Evolutionary conservation across 2,329 filamentous ascomycete genomes (phyloP).

Genomic region (Zopfia rhizophila): DNA sequence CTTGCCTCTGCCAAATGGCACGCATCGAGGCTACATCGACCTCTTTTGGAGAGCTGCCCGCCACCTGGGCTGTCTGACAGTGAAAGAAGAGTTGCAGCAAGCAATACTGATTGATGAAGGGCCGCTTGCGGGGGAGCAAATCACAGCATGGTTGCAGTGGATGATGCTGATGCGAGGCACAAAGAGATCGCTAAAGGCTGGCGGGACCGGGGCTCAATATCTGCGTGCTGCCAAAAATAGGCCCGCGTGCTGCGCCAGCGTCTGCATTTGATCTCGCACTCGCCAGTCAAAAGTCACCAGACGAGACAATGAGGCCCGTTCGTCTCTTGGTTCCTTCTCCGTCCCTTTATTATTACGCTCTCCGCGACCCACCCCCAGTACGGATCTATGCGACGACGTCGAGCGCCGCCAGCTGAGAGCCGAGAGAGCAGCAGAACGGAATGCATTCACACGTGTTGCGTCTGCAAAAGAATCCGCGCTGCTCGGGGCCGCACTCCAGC

Average conservation of each 20-base stretch:
- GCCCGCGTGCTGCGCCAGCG: conserved; percentile 13
- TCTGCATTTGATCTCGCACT: conserved; percentile 13
- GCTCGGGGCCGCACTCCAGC: too few species aligned
- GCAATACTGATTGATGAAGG: conserved; percentile 34
- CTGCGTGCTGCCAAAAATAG: conserved; percentile 39
- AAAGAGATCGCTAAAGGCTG: conserved; percentile 34
- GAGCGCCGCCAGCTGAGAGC: background rate
- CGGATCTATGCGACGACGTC: conserved; percentile 5
- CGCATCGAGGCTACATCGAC: background rate
- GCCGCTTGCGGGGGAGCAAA: conserved; percentile 26
- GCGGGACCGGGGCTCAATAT: conserved; percentile 32
- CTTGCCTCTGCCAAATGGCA: background rate
- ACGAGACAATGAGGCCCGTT: conserved; percentile 17
- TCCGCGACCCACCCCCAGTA: conserved; percentile 11
- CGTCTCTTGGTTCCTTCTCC: conserved; percentile 4
- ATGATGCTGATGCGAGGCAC: conserved; percentile 21
- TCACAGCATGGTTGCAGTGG: conserved; percentile 18
- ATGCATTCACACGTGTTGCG: too few species aligned
- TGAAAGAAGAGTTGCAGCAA: conserved; percentile 26
- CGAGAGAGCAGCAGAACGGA: background rate
- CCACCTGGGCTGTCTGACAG: too few species aligned
- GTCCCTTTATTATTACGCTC: conserved; percentile 13
- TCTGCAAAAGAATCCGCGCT: too few species aligned
- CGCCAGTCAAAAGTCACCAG: conserved; percentile 17
- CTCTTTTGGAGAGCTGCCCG: too few species aligned